Conservation (phyloP, 768 basidiomycete species). For the Russula sp. region DNA sequence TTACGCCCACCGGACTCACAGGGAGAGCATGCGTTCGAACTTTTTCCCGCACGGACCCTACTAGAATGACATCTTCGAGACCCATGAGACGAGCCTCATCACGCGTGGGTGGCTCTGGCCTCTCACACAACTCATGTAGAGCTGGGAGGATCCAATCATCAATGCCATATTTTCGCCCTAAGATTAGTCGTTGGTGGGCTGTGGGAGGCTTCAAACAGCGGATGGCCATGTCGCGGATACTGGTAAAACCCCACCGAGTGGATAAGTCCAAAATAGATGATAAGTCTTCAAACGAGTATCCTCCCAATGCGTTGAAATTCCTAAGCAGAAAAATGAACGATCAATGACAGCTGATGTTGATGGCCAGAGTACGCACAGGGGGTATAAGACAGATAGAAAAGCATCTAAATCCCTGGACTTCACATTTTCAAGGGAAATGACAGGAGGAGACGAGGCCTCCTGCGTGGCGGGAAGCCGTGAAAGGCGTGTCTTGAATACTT, state of each 20-base stretch:
- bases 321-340: not conserved
- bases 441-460: not conserved
- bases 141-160: slow-evolving; percentile 23
- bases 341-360: not conserved
- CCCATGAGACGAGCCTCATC: slow-evolving; percentile 23
- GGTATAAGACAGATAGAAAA: slow-evolving; percentile 23
- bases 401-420: slow-evolving; percentile 21
- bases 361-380: slow-evolving; percentile 9
- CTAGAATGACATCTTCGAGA: slow-evolving; percentile 20
- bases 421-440: slow-evolving; percentile 15
- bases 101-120: slow-evolving; percentile 11
- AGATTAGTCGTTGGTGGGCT: slow-evolving; percentile 15
- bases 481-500: slow-evolving; percentile 9
- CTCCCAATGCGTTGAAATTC: slow-evolving; percentile 14
- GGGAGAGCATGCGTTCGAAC: slow-evolving; percentile 9
- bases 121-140: slow-evolving; percentile 15
- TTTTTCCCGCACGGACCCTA: slow-evolving; percentile 21
- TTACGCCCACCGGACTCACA: not conserved
- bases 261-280: slow-evolving; percentile 22
- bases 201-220: slow-evolving; percentile 11
- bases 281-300: slow-evolving; percentile 20
- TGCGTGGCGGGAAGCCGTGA: slow-evolving; percentile 2
- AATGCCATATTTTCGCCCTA: slow-evolving; percentile 11
- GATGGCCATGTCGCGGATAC: slow-evolving; percentile 23
- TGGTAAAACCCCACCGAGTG: slow-evolving; percentile 24